Evolutionary conservation across 78 protist genomes (phyloP), one percentile per base, ranked within the genome.

Genomic region (Dictyostelium intermedium): DNA sequence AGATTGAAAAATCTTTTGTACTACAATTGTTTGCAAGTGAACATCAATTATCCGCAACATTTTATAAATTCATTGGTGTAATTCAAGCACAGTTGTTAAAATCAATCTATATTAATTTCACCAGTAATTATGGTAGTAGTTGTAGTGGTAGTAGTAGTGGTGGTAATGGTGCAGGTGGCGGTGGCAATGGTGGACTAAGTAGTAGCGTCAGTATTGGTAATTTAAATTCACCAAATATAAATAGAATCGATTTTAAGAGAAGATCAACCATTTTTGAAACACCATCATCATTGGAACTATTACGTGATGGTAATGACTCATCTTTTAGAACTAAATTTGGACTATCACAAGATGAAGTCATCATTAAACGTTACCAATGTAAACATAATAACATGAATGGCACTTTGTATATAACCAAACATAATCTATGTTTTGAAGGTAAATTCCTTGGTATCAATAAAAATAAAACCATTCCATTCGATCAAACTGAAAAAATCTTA

Each of bases 401-500:
- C 18, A 74, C 82, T 3, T 39, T 94, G 9, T 94, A 89, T 45
- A 76, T 94, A 0, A 87, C 93, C 0, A 86, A 94, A n/a, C 93
- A 86, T 27, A 79, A 94, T 77, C 69, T 94, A 8, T 94, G 96
- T 34, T 94, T 94, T 70, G 85, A 94, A 14, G 96, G 92, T 14
- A 94, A 94, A 34, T 83, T 87, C 30, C 73, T 94, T 25, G 91
- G 91, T 23, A 60, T 85, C 1, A 82, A 87, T 53, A 87, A 84
- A 43, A 70, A 84, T 16, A 92, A 92, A 77, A 84, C 37, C 25
- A 70, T 35, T 43, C 83, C 94, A 39, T 89, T 89, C 23, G 85
- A 78, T 14, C 25, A 37, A 43, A 89, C 83, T 25, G 39, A 79
- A 11, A 89, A 89, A 74, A 89, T 89, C 4, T 32, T 89, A 30